Base-by-base conservation (phyloP, 1,284 basidiomycete genomes). In the Ceratobasidium sp. region DNA sequence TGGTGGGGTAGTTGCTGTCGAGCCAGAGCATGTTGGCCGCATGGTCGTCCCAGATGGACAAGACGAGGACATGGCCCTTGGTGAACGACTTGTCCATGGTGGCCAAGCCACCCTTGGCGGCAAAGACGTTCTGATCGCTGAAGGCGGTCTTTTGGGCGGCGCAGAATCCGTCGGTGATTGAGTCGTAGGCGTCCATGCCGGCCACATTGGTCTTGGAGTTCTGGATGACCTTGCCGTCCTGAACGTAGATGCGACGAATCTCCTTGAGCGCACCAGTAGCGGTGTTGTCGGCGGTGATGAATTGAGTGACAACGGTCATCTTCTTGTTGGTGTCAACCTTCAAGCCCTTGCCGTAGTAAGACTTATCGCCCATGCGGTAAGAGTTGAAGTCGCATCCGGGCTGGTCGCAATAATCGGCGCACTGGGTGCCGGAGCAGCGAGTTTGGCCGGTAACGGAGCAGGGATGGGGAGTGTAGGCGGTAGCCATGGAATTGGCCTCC, bases 381-480 rank as follows among this genome's bases (percentile, higher is more conserved):
- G 83, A 82, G 81, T 85, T 85, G 81, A 84, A 85, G 75, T 85
- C 84, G 78, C 84, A 85, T 65, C 84, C 84, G 72, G 83, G 81
- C 74, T 80, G 79, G 77, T 72, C 70, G 60, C 79, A 80, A 47
- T 74, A 72, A 64, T 74, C 73, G 64, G 55, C 50, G 62, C 73
- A 73, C 40, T 76, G 22, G 40, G 62, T 71, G 60, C 34, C 76
- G 74, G 34, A 73, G 71, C 72, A 73, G 38, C 57, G 57, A 13
- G 35, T 35, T 22, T 47, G 68, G 52, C 71, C 68, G 45, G 17
- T 45, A 42, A 32, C 55, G 22, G 32, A 25, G 72, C 71, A 73
- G 38, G 70, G 67, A 40, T 72, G 72, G 45, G 83, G 83, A 31
- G 83, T 84, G 74, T 78, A 80, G 38, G 83, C 83, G 35, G 80